phyloP scores from a whole-genome alignment of 169 alveolate species.

The Plasmodium vivax region DNA sequence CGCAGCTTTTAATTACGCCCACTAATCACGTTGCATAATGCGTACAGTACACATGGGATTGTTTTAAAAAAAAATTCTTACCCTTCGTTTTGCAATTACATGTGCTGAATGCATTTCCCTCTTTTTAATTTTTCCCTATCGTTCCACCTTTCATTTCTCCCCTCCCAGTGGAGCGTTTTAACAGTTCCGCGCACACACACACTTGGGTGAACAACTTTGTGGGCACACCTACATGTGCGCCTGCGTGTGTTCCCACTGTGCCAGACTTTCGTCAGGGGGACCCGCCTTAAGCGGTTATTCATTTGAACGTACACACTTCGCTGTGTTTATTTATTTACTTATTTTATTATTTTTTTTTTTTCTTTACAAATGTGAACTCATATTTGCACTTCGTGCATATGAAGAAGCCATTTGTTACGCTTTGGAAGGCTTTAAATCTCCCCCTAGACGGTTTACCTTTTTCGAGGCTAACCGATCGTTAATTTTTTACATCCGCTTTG shows the following conservation, averaged over 20 bases:
- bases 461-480: neutral
- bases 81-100: neutral
- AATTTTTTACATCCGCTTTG: neutral
- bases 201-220: neutral
- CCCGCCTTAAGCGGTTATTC: neutral
- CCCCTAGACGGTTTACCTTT: neutral
- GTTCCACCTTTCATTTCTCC: neutral
- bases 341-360: neutral
- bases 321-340: neutral
- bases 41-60: neutral
- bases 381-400: constrained; percentile 3
- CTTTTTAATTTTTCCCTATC: neutral
- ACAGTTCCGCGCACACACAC: neutral
- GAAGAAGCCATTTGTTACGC: neutral
- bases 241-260: neutral
- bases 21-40: neutral
- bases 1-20: neutral
- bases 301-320: neutral
- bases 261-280: neutral
- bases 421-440: neutral
- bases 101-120: neutral
- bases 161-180: neutral
- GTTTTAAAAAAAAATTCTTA: neutral
- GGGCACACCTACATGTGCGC: neutral
- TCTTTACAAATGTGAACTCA: neutral